A percentile compares a stretch with the other conserved stretches of the same genome.
phyloP scores from a whole-genome alignment of 2,329 filamentous ascomycete genomes.

The Corniculantispora saksenae region DNA sequence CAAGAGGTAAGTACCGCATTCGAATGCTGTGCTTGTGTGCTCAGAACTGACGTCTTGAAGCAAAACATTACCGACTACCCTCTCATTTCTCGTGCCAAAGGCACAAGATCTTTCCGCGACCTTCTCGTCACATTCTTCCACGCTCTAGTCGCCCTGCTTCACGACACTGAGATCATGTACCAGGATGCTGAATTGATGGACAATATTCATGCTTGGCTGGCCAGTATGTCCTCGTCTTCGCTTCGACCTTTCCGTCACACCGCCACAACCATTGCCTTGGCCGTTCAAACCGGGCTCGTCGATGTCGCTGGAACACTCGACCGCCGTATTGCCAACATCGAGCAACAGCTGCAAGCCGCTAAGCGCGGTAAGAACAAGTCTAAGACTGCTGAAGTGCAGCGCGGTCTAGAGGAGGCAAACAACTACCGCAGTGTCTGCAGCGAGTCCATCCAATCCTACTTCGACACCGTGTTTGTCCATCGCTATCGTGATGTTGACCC shows the following conservation, averaged over 20 bases:
- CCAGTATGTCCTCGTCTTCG: slow-evolving; percentile 83
- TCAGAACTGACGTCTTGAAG: slow-evolving; percentile 33
- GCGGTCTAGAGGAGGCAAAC: slow-evolving; percentile 69
- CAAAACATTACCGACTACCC: slow-evolving; percentile 88
- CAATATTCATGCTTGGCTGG: slow-evolving; percentile 87
- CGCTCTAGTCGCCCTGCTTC: slow-evolving; percentile 73
- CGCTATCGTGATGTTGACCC: slow-evolving; percentile 93
- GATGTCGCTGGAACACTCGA: slow-evolving; percentile 70
- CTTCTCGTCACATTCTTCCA: slow-evolving; percentile 78
- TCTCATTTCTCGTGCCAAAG: slow-evolving; percentile 78
- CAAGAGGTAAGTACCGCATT: slow-evolving; percentile 61
- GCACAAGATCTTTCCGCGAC: slow-evolving; percentile 74
- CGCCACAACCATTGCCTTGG: slow-evolving; percentile 79
- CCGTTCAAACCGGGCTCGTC: slow-evolving; percentile 77
- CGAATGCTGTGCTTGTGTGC: not conserved
- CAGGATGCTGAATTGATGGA: slow-evolving; percentile 76
- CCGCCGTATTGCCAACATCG: slow-evolving; percentile 70
- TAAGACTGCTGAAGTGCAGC: slow-evolving; percentile 71
- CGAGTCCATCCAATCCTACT: slow-evolving; percentile 77
- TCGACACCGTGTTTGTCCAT: slow-evolving; percentile 91
- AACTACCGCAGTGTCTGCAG: slow-evolving; percentile 70
- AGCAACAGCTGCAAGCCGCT: slow-evolving; percentile 78
- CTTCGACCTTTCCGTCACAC: slow-evolving; percentile 93
- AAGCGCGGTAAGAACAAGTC: slow-evolving; percentile 74
- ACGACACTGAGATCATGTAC: slow-evolving; percentile 81